Evolutionary conservation across 2,329 filamentous ascomycete genomes (phyloP).

Genomic region (Fusarium sp.): DNA sequence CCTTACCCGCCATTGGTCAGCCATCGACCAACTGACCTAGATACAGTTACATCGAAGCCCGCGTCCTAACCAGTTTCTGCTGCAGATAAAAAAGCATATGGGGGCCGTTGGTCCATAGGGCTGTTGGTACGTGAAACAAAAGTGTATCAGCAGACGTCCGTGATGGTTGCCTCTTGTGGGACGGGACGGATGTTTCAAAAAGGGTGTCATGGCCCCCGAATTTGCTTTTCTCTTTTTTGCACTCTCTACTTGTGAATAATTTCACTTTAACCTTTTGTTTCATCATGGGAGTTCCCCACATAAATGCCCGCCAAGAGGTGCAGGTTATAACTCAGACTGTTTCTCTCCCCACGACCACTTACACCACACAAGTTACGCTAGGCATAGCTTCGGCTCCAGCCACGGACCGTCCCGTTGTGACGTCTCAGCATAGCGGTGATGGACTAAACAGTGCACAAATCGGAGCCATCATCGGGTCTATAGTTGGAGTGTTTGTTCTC

Average conservation of each 20-base stretch:
- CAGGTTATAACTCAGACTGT: constrained; percentile 54
- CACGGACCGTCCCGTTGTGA: constrained; percentile 24
- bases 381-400: constrained; percentile 29
- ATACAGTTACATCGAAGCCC: constrained; percentile 29
- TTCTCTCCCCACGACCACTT: constrained; percentile 50
- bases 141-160: constrained; percentile 40
- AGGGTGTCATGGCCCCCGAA: constrained; percentile 19
- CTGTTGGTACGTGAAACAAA: constrained; percentile 10
- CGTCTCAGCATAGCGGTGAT: constrained; percentile 26
- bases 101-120: constrained; percentile 6
- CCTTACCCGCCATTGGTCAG: constrained; percentile 30
- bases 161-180: constrained; percentile 38
- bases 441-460: constrained; percentile 53
- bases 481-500: constrained; percentile 54
- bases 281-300: constrained; percentile 26
- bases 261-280: constrained; percentile 17
- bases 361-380: constrained; percentile 52
- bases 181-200: constrained; percentile 37
- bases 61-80: constrained; percentile 12
- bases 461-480: constrained; percentile 55
- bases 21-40: constrained; percentile 24
- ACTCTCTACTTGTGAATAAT: constrained; percentile 33
- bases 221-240: constrained; percentile 12
- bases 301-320: constrained; percentile 42
- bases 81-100: constrained; percentile 10